phyloP scores from a whole-genome alignment of 2,329 filamentous ascomycete genomes.

The Neonectria hederae region DNA sequence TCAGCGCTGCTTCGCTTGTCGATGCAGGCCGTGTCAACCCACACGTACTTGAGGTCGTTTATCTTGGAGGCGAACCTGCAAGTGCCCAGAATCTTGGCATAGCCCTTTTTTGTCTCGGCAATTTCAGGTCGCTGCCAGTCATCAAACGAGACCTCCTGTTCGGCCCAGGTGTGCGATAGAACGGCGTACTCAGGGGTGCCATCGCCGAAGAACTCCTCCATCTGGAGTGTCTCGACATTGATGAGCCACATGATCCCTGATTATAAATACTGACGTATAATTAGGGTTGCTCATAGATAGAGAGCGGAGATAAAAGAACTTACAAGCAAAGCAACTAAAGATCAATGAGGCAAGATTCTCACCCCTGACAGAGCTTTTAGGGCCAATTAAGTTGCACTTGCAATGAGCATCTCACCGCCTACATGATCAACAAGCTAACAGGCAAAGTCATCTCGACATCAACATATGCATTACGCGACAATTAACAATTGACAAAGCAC shows the following conservation, averaged over 20 bases:
- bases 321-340: no score
- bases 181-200: slow-evolving; percentile 22
- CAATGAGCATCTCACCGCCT: neutral
- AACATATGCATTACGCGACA: neutral
- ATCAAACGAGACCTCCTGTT: slow-evolving; percentile 23
- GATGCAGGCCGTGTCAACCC: slow-evolving; percentile 29
- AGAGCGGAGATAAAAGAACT: no score
- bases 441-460: neutral
- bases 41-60: slow-evolving; percentile 8
- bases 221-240: slow-evolving; percentile 20
- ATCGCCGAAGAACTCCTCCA: slow-evolving; percentile 24
- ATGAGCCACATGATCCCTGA: slow-evolving; percentile 19
- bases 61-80: slow-evolving; percentile 7
- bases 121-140: slow-evolving; percentile 16
- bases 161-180: slow-evolving; percentile 28
- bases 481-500: no score
- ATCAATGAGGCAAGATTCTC: neutral
- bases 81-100: slow-evolving; percentile 22
- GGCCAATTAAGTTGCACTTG: neutral
- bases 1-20: slow-evolving; percentile 32
- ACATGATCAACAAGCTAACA: neutral
- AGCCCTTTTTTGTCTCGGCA: slow-evolving; percentile 11
- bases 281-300: neutral
- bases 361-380: neutral
- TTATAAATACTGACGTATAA: neutral